Evolutionary conservation across 305 asterid species (phyloP), one percentile per base, ranked within the genome.

Genomic region (Rubia peregrina): DNA sequence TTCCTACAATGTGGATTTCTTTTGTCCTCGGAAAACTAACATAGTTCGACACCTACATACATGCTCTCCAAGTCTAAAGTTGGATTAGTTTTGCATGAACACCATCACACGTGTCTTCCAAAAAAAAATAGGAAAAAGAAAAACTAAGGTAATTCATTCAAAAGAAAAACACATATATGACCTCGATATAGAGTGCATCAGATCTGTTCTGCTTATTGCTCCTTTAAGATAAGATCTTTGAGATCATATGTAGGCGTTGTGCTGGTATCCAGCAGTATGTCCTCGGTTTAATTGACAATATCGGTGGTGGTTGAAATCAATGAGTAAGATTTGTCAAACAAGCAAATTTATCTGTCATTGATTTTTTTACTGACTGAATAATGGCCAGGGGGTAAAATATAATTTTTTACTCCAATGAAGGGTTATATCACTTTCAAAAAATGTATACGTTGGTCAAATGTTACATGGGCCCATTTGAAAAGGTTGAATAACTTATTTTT

Each of bases 151-250:
- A 51, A 5, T 51, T 51, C 57, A 51, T 5, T n/a, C n/a, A n/a
- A 16, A 6, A 51, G 5, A 16, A 42, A 19, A 63, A 9, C 14
- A 73, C 10, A 60, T 1, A 65, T 26, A 43, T 77, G 78, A 93
- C 98, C 92, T 91, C 91, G 65, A 93, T 76, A 74, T 87, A 84
- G 71, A 84, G 76, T 75, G 79, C 78, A 46, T 85, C 85, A 24
- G 96, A 85, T 77, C 72, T 84, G 75, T 71, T 75, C 40, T 80
- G 80, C 71, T 61, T 51, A 7, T 51, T 51, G 17, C 76, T 81
- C 80, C 57, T 73, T 85, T 48, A 84, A 88, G 65, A 83, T 75
- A 65, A 86, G 89, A 72, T 83, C 77, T 80, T 80, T 85, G 71
- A 85, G 83, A 78, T 79, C 76, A 75, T 83, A 81, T 36, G 76